Conservation (phyloP, 2,329 filamentous ascomycete species). For the Cordyceps militaris region DNA sequence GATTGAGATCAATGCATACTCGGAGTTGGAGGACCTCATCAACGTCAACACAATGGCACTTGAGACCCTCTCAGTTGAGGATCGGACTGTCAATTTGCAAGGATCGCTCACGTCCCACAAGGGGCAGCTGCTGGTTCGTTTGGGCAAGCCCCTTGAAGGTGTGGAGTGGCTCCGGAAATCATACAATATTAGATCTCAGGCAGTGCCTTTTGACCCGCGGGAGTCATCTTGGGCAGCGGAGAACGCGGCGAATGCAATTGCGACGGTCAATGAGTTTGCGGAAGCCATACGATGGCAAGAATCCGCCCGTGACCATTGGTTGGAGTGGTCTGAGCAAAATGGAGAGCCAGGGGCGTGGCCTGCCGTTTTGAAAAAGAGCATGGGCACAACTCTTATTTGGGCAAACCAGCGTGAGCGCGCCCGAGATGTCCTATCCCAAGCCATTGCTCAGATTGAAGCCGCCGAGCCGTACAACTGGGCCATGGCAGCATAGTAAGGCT, state of each 20-base stretch:
- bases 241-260: background rate
- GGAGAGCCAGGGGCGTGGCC: background rate
- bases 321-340: background rate
- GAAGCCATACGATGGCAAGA: background rate
- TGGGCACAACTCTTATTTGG: background rate
- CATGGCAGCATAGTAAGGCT: conserved; percentile 8
- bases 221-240: background rate
- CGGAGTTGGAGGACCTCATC: background rate
- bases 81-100: background rate
- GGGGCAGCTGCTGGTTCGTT: background rate
- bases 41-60: background rate
- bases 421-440: background rate
- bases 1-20: background rate
- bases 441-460: background rate
- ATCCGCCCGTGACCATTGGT: background rate
- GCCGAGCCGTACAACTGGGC: conserved; percentile 2
- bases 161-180: background rate
- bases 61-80: background rate
- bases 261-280: background rate
- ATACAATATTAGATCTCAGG: background rate
- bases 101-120: background rate
- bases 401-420: background rate
- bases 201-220: background rate
- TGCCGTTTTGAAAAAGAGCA: background rate
- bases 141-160: background rate